Evolutionary conservation across 495 filamentous ascomycete species (phyloP).

Genomic region (Glonium stellatum): DNA sequence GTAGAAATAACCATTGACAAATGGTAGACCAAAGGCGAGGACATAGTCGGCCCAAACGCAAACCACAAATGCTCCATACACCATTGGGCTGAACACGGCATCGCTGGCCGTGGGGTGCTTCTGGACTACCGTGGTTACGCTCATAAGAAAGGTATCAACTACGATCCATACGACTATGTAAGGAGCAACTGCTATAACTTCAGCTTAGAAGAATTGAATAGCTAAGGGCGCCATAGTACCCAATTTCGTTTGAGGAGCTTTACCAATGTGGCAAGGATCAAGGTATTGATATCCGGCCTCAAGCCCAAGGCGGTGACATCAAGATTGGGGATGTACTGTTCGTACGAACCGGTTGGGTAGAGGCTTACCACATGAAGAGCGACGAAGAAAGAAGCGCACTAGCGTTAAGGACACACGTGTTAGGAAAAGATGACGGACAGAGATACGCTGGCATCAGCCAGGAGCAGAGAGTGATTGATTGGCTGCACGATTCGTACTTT

Average conservation of each 20-base stretch:
- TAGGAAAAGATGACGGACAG: slow-evolving; percentile 35
- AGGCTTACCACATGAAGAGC: slow-evolving; percentile 44
- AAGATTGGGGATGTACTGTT: slow-evolving; percentile 61
- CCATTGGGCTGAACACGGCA: slow-evolving; percentile 46
- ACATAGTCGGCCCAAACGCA: slow-evolving; percentile 48
- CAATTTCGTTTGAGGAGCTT: slow-evolving; percentile 54
- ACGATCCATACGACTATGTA: slow-evolving; percentile 46
- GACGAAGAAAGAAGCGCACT: slow-evolving; percentile 38
- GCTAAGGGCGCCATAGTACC: slow-evolving; percentile 34
- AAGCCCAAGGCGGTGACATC: slow-evolving; percentile 53
- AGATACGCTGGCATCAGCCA: slow-evolving; percentile 52
- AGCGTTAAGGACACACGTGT: slow-evolving; percentile 38
- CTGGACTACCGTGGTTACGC: slow-evolving; percentile 50
- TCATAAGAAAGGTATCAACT: slow-evolving; percentile 42
- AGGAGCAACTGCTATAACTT: neutral
- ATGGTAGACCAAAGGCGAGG: slow-evolving; percentile 38
- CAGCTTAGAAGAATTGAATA: neutral
- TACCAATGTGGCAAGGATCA: slow-evolving; percentile 52
- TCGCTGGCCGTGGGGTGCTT: slow-evolving; percentile 53
- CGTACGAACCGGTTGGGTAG: slow-evolving; percentile 59
- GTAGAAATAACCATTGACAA: neutral
- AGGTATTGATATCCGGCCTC: slow-evolving; percentile 48
- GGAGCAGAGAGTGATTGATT: slow-evolving; percentile 52
- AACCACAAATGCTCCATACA: slow-evolving; percentile 47
- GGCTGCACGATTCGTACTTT: slow-evolving; percentile 63